Evolutionary conservation across 176 grass and related monocot species (phyloP).

Genomic region (Musa acuminata): DNA sequence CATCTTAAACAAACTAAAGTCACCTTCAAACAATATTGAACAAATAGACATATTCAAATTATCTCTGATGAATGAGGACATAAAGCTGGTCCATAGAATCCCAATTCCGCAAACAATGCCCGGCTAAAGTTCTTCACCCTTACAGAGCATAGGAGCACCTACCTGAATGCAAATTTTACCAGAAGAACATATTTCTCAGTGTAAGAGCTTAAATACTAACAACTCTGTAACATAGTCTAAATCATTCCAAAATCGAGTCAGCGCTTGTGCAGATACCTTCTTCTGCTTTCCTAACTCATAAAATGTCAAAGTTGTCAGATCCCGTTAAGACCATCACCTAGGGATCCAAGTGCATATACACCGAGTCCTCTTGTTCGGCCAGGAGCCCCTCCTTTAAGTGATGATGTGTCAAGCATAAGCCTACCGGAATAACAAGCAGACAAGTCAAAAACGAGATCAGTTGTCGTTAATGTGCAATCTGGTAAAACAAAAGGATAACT

Average conservation of each 20-base stretch:
- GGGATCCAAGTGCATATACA: background rate
- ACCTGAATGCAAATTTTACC: background rate
- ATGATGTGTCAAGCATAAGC: conserved; percentile 41
- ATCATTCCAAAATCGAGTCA: background rate
- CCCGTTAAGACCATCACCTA: background rate
- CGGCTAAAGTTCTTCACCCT: background rate
- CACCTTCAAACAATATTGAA: background rate
- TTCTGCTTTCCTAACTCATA: background rate
- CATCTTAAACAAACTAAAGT: background rate
- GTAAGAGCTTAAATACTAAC: background rate
- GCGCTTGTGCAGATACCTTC: background rate
- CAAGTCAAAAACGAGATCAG: background rate
- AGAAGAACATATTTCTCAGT: background rate
- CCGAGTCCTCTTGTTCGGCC: conserved; percentile 67
- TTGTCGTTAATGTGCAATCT: conserved; percentile 17
- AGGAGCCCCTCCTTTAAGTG: conserved; percentile 54
- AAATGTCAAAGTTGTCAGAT: conserved; percentile 5
- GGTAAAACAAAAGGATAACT: background rate
- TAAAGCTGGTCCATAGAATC: background rate
- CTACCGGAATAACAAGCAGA: conserved; percentile 14
- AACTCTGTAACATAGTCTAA: background rate
- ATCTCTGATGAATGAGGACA: background rate
- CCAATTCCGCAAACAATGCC: background rate
- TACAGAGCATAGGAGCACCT: background rate
- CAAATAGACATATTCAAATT: background rate